Evolutionary conservation across 768 basidiomycete genomes (phyloP).

Genomic region (Agaricus blazei): DNA sequence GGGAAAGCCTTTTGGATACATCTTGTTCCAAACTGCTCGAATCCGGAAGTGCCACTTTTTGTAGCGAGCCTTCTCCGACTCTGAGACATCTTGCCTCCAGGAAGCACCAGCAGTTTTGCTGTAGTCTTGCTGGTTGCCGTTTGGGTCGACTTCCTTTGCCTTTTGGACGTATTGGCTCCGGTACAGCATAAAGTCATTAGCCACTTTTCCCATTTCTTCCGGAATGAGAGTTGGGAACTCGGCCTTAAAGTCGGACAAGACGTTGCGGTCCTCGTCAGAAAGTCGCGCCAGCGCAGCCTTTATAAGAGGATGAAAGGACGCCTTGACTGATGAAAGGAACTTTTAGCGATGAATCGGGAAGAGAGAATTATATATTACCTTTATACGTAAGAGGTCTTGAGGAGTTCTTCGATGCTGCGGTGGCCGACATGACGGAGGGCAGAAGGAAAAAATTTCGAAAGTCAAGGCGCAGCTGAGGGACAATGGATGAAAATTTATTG

Average conservation of each 20-base stretch:
- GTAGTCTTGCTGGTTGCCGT: slow-evolving; percentile 27
- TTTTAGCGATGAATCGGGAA: background rate
- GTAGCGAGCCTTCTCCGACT: slow-evolving; percentile 14
- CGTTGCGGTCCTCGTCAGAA: background rate
- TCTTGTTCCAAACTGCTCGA: background rate
- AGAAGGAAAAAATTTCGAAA: background rate
- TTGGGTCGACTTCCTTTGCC: slow-evolving; percentile 10
- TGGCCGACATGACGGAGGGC: background rate
- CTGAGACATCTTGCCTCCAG: slow-evolving; percentile 21
- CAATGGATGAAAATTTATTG: background rate
- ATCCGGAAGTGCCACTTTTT: background rate
- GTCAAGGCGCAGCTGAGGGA: background rate
- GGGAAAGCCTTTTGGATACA: background rate
- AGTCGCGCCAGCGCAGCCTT: background rate
- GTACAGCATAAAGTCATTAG: slow-evolving; percentile 28
- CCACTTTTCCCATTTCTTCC: background rate
- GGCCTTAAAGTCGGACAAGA: background rate
- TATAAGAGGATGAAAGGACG: background rate
- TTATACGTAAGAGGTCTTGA: background rate
- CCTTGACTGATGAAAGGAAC: background rate
- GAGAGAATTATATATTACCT: background rate
- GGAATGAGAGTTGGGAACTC: background rate
- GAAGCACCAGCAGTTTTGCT: slow-evolving; percentile 26
- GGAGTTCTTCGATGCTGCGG: too few species aligned
- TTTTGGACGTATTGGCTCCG: slow-evolving; percentile 23